Conservation (phyloP, 192 early-diverging fungal genomes). For the Entophlyctis luteolus region DNA sequence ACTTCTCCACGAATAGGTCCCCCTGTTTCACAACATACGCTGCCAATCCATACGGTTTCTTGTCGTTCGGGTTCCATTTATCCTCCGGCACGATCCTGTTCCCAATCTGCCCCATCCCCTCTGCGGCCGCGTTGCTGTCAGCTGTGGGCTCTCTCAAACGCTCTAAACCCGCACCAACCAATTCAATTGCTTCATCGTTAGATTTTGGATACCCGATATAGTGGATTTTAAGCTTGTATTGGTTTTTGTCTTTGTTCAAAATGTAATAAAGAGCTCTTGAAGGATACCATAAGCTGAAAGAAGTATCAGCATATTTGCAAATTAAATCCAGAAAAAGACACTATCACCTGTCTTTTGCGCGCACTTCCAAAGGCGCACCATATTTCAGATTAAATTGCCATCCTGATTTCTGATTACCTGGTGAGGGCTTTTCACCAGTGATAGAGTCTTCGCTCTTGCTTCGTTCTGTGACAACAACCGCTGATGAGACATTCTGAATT, state of each 20-base stretch:
- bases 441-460: neutral
- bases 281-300: neutral
- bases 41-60: neutral
- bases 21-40: neutral
- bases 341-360: neutral
- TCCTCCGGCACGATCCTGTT: too few species aligned
- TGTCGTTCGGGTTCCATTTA: neutral
- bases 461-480: neutral
- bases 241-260: neutral
- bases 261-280: neutral
- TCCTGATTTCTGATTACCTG: neutral
- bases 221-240: constrained; percentile 13
- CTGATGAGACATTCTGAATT: neutral
- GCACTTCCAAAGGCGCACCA: neutral
- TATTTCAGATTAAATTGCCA: constrained; percentile 11
- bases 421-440: neutral
- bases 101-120: too few species aligned
- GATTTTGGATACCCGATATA: constrained; percentile 11
- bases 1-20: neutral
- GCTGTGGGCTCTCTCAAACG: neutral
- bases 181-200: neutral
- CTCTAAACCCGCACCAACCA: neutral
- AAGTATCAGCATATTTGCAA: neutral
- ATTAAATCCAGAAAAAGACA: neutral
- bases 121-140: too few species aligned